Evolutionary conservation across 495 filamentous ascomycete species (phyloP), one percentile per base, ranked within the genome.

Genomic region (Hypoxylon fuscum): DNA sequence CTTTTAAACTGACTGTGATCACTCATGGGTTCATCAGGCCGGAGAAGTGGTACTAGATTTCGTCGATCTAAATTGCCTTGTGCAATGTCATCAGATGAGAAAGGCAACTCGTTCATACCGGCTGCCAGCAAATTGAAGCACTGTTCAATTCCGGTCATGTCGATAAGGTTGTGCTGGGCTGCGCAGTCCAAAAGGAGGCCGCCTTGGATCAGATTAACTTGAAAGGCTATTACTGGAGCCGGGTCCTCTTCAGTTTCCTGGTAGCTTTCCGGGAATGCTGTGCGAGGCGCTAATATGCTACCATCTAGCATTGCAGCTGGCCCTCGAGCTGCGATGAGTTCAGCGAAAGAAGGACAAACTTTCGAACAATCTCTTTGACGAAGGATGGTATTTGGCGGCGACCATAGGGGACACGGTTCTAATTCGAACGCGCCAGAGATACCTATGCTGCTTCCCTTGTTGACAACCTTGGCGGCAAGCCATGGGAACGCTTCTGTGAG

Each of bases 111-210:
- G 2, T 68, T 59, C 15, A 80, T 62, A 0, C 55, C 64, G 1
- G 35, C 71, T 0, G 77, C 68, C 1, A 83, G 46, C 10, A 81
- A 55, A 0, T 69, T 58, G 14, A 73, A 52, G 43, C 77, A 61
- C 18, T 73, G 67, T 47, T 75, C 70, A 34, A 75, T 64, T 0
- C 79, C 77, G 1, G 62, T 72, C 1, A 66, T 74, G 35, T 81
- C 78, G 17, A 74, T 58, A 41, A 78, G 72, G 37, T 78, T 80
- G 64, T 83, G 79, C 43, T 81, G 75, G 6, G 66, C 68, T 5
- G 68, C 71, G 11, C 73, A 62, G 14, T 41, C 40, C 14, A 67
- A n/a, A 2, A 67, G 12, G 41, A 67, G 5, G 20, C 64, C 64
- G 6, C 72, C 77, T 12, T 64, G 56, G 27, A 82, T 64, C 41